These are phyloP conservation scores for Coemansia sp. DNA, from an alignment of 192 early-diverging fungal species.

Conservation along the genomic window DNA sequence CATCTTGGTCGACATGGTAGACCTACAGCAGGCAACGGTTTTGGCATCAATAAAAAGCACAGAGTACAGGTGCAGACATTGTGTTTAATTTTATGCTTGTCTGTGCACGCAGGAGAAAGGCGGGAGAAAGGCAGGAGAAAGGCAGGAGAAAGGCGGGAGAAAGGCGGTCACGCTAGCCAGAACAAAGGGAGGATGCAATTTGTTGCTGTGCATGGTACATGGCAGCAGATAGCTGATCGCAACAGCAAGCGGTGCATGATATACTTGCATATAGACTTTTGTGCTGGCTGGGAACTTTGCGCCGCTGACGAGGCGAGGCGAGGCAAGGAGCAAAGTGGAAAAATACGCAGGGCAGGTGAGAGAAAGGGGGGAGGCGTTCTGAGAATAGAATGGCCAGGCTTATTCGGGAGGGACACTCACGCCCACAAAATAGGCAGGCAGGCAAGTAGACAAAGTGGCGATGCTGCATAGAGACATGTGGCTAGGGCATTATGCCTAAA, in stretches of 20 bases:
- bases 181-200: constrained; percentile 4
- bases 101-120: not conserved
- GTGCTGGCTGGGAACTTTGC: not conserved
- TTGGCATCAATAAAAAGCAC: not conserved
- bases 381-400: not conserved
- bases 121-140: too few relatives aligned
- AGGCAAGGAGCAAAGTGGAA: not conserved
- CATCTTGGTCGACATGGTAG: constrained; percentile 77
- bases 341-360: constrained; percentile 9
- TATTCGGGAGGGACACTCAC: not conserved
- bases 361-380: not conserved
- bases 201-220: constrained; percentile 6
- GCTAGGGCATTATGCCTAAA: constrained; percentile 34
- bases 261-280: not conserved
- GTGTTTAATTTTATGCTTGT: not conserved
- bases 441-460: not conserved
- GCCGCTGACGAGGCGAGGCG: not conserved
- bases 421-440: not conserved
- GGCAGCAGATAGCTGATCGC: constrained; percentile 5
- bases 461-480: constrained; percentile 18
- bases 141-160: too few relatives aligned
- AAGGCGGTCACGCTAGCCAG: not conserved
- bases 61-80: not conserved
- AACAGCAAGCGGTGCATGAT: too few relatives aligned
- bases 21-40: constrained; percentile 19